Evolutionary conservation across 2,329 filamentous ascomycete genomes (phyloP).

Genomic region (Thermoascus crustaceus): DNA sequence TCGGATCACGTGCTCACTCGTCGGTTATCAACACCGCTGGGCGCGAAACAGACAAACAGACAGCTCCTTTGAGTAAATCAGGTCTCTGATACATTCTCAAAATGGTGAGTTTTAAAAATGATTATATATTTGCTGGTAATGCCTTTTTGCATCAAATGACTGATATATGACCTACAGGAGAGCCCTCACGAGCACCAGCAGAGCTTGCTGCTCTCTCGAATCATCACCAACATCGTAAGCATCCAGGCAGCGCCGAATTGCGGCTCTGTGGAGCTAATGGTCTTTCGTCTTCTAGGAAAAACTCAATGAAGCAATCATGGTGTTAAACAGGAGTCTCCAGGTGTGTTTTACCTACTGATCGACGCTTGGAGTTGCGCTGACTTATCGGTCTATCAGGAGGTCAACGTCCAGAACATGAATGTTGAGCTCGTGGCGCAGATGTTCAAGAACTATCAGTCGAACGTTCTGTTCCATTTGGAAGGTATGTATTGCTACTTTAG

Average conservation of each 20-base stretch:
- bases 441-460: constrained; percentile 99
- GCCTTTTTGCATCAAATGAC: not conserved
- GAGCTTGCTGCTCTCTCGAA: constrained; percentile 82
- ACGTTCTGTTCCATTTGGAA: constrained; percentile 94
- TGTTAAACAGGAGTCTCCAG: constrained; percentile 87
- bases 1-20: constrained; percentile 7
- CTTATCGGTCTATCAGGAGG: constrained; percentile 59
- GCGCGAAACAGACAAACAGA: constrained; percentile 7
- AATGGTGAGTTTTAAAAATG: constrained; percentile 5
- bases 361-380: not conserved
- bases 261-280: constrained; percentile 2
- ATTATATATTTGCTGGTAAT: not conserved
- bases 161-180: constrained; percentile 49
- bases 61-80: not conserved
- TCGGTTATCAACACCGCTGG: constrained; percentile 6
- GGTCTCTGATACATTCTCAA: not conserved
- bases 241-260: constrained; percentile 8
- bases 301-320: constrained; percentile 85
- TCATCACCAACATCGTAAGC: constrained; percentile 89
- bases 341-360: constrained; percentile 35
- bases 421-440: constrained; percentile 96
- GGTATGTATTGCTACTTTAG: constrained; percentile 46
- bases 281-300: constrained; percentile 61
- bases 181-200: constrained; percentile 98
- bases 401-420: constrained; percentile 98